Conservation (phyloP, 2,329 filamentous ascomycete genomes). For the Aspergillus sp. region DNA sequence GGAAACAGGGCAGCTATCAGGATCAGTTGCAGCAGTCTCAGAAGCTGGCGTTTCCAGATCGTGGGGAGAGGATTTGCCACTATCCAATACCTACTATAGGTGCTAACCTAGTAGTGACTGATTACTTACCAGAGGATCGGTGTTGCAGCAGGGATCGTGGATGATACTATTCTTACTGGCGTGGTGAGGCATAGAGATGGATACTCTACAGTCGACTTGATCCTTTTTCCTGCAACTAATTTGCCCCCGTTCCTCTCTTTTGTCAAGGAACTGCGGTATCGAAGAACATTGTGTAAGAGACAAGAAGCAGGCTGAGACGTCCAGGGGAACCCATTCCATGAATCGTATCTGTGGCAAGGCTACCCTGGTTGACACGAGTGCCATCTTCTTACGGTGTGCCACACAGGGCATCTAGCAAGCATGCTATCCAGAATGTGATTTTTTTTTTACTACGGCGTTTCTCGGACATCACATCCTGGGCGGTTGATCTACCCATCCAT, state of each 20-base stretch:
- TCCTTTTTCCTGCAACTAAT: slow-evolving; percentile 5
- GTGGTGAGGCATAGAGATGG: slow-evolving; percentile 18
- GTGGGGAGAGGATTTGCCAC: slow-evolving; percentile 30
- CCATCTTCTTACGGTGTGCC: background rate
- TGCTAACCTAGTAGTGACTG: slow-evolving; percentile 3
- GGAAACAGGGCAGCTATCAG: slow-evolving; percentile 14
- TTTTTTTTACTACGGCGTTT: background rate
- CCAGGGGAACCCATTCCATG: slow-evolving; percentile 5
- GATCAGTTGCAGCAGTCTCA: slow-evolving; percentile 1
- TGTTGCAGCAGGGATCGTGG: slow-evolving; percentile 20
- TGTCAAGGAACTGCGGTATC: background rate
- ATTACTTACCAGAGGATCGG: slow-evolving; percentile 20
- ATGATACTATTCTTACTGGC: slow-evolving; percentile 5
- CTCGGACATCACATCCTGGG: slow-evolving; percentile 5
- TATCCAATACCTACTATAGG: slow-evolving; percentile 14
- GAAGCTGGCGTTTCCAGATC: slow-evolving; percentile 25
- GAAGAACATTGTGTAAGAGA: slow-evolving; percentile 16
- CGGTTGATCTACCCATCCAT: background rate
- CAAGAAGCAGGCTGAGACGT: slow-evolving; percentile 5
- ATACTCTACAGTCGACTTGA: background rate
- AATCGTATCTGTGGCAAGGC: slow-evolving; percentile 9
- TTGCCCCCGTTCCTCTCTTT: slow-evolving; percentile 6
- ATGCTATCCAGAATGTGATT: background rate
- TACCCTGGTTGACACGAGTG: background rate
- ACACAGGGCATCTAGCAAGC: background rate